Conservation (phyloP, 169 alveolate species). For the Eimeria sp. region DNA sequence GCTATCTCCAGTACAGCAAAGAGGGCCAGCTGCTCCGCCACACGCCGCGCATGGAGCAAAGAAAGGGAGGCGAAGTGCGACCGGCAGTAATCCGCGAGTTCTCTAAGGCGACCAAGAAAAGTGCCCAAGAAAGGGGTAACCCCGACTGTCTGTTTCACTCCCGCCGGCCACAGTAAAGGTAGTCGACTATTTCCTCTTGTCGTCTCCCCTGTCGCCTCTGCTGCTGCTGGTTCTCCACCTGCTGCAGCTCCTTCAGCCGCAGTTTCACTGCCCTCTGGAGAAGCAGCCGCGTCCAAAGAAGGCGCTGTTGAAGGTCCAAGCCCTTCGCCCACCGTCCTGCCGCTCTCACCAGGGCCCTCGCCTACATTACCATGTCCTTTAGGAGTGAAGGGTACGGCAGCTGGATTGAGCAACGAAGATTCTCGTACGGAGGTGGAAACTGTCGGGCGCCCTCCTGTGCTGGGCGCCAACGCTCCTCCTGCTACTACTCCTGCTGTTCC, state of each 20-base stretch:
- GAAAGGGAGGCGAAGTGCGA: not conserved
- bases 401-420: not conserved
- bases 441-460: not conserved
- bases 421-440: not conserved
- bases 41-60: not conserved
- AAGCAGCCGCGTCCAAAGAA: not conserved
- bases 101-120: not conserved
- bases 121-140: not conserved
- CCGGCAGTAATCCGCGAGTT: not conserved
- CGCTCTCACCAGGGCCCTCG: not conserved
- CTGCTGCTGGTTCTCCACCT: not conserved
- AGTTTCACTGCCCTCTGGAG: not conserved
- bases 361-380: not conserved
- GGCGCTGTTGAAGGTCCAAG: not conserved
- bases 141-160: not conserved
- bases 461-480: not conserved
- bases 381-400: not conserved
- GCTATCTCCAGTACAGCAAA: not conserved
- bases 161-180: not conserved
- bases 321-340: not conserved
- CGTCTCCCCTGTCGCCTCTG: not conserved
- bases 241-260: conserved; percentile 8
- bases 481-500: not conserved
- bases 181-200: not conserved
- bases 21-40: not conserved